These are phyloP conservation scores for Tetracentron sinense DNA, from an alignment of 164 flowering plant species.

Conservation along the genomic window DNA sequence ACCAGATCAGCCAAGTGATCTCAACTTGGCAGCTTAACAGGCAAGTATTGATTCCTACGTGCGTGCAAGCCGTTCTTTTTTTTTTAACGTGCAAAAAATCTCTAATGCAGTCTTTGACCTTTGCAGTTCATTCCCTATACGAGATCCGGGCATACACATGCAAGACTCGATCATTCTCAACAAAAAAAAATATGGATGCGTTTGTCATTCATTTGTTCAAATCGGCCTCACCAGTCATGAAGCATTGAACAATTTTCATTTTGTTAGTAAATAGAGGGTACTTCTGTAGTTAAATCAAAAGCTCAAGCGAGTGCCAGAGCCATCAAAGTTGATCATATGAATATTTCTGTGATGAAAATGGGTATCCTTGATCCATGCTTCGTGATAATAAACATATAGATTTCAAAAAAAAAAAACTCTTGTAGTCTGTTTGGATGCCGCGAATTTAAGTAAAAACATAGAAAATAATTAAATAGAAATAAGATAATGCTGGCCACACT, in stretches of 20 bases:
- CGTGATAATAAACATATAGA: too few species aligned
- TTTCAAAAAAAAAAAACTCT: too few species aligned
- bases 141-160: too few species aligned
- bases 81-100: background rate
- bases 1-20: constrained; percentile 12
- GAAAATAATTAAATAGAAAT: too few species aligned
- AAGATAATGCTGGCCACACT: too few species aligned
- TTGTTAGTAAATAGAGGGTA: background rate
- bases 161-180: too few species aligned
- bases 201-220: background rate
- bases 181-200: background rate
- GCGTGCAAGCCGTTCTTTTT: background rate
- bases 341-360: too few species aligned
- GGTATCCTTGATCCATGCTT: too few species aligned
- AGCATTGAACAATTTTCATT: background rate
- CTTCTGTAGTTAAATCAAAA: background rate
- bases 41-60: background rate
- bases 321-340: background rate
- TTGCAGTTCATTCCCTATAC: background rate
- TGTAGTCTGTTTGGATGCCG: too few species aligned
- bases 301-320: background rate
- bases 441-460: too few species aligned
- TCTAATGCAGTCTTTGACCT: background rate
- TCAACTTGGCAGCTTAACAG: constrained; percentile 10
- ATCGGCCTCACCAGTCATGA: background rate